Base-by-base conservation (phyloP, 139 green algal species). In the Axilococcus clingmanii region DNA sequence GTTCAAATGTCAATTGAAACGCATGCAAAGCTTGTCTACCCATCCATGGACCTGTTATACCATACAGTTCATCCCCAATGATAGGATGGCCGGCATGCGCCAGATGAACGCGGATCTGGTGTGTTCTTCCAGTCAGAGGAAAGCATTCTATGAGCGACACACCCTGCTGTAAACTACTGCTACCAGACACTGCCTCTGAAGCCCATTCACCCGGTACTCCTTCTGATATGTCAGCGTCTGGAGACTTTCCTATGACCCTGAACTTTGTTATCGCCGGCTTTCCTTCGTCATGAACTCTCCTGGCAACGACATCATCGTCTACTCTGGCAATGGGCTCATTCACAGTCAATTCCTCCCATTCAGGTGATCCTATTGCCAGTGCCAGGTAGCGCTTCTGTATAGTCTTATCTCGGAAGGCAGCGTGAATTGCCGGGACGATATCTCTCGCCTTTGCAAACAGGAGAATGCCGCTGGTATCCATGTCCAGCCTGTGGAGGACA, bases 391-490 rank as follows among this genome's bases (percentile, higher is more conserved):
- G 36, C 59, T 94, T 94, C n/a, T 40, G 33, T 9, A 77, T 63
- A 0, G 20, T 61, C 23, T 71, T 66, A n/a, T 66, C 45, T 69
- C 15, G 28, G 71, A 93, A 93, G 53, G 83, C 73, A 11, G n/a
- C 11, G n/a, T 84, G 66, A 43, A 94, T 40, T 0, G 28, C 42
- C 5, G 72, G 48, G 29, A 73, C 80, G 16, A 74, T 64, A 22
- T 61, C 63, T 0, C 51, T 22, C 7, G 41, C 40, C 55, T 94
- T 94, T 30, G 69, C 79, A 60, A 91, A 83, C 32, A 93, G 52
- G 54, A 90, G 52, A 48, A 93, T 62, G 2, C 84, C 85, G 1
- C 57, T 77, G 5, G 85, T 94, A 67, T 87, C 63, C 79, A 85
- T 83, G 48, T 92, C 80, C 48, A 89, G 61, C 15, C 80, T 42